phyloP scores from a whole-genome alignment of 1,284 basidiomycete species.

The Ceratobasidium sp. region DNA sequence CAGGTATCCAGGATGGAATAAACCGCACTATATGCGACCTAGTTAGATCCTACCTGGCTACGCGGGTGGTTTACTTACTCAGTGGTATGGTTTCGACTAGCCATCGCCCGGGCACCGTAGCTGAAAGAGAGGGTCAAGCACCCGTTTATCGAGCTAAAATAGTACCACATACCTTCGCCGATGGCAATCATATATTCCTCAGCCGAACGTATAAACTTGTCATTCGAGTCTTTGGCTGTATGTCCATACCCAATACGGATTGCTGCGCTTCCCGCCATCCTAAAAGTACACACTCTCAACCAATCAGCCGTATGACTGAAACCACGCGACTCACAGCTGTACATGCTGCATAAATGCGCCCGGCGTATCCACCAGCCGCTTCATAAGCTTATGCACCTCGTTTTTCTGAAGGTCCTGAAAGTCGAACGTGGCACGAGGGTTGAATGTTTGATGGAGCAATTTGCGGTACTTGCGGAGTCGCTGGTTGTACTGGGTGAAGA shows the following conservation, averaged over 20 bases:
- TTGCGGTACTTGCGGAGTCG: constrained; percentile 38
- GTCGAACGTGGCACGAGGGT: constrained; percentile 37
- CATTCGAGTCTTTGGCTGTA: constrained; percentile 7
- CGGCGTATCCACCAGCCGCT: constrained; percentile 26
- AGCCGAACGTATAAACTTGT: constrained; percentile 38
- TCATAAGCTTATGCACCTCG: constrained; percentile 35
- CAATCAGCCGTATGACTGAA: background rate
- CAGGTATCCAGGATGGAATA: constrained; percentile 44
- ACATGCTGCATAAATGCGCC: constrained; percentile 20
- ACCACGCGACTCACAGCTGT: constrained; percentile 27
- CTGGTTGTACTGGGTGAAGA: constrained; percentile 38
- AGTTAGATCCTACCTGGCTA: background rate
- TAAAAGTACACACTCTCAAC: background rate
- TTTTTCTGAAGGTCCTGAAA: constrained; percentile 38
- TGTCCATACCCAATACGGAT: constrained; percentile 41
- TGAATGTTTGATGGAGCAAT: constrained; percentile 42
- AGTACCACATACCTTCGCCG: constrained; percentile 18
- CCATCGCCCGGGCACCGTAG: constrained; percentile 35
- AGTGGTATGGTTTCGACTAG: constrained; percentile 38
- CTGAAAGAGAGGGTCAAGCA: background rate
- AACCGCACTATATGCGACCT: constrained; percentile 30
- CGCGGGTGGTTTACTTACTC: background rate
- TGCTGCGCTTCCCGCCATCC: constrained; percentile 35
- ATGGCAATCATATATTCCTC: constrained; percentile 33
- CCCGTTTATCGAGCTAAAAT: background rate